Evolutionary conservation across 768 basidiomycete species (phyloP).

Genomic region (Amanita thiersii): DNA sequence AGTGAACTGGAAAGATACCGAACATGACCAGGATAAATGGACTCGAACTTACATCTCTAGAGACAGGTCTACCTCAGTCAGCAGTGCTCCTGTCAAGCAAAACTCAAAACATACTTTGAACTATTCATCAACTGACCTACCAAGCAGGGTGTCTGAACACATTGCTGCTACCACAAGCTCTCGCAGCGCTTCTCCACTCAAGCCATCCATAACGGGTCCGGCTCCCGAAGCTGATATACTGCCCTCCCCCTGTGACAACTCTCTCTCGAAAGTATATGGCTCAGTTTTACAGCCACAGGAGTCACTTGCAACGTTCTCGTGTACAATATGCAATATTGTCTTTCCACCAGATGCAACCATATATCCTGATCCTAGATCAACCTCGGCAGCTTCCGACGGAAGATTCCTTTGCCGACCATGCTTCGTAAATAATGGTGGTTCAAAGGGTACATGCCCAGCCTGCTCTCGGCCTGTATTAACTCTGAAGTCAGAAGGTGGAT

Average conservation of each 20-base stretch:
- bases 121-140: constrained; percentile 25
- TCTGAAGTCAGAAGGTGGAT: constrained; percentile 71
- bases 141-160: constrained; percentile 46
- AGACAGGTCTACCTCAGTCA: constrained; percentile 23
- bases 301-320: constrained; percentile 60
- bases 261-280: constrained; percentile 78
- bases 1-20: constrained; percentile 55
- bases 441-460: constrained; percentile 61
- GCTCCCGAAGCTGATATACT: constrained; percentile 55
- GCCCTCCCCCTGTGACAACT: constrained; percentile 44
- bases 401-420: constrained; percentile 72
- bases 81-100: constrained; percentile 29
- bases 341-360: constrained; percentile 84
- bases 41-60: constrained; percentile 67
- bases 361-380: constrained; percentile 56
- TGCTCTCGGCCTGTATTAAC: constrained; percentile 69
- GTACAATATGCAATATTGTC: constrained; percentile 50
- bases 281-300: constrained; percentile 77
- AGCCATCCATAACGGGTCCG: constrained; percentile 39
- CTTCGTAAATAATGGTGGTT: constrained; percentile 65
- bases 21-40: constrained; percentile 58
- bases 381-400: constrained; percentile 19
- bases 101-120: constrained; percentile 37
- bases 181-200: constrained; percentile 52
- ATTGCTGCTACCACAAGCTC: constrained; percentile 41